Evolutionary conservation across 1,284 basidiomycete genomes (phyloP).

Genomic region (Phaffia rhodozyma): DNA sequence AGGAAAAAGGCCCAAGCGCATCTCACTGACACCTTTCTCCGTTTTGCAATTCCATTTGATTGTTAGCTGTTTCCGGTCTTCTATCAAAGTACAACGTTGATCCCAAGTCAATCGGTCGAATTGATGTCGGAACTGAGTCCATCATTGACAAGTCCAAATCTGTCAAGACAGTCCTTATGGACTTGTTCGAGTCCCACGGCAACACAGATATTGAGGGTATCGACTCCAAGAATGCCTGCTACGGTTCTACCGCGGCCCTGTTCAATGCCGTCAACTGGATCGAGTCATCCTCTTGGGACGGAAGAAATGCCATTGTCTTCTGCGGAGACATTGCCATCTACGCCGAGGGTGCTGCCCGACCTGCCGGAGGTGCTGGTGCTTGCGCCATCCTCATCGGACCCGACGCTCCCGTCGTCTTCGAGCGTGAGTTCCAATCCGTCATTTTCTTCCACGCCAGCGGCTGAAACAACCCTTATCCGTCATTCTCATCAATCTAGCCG

Average conservation of each 20-base stretch:
- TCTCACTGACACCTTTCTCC: not conserved
- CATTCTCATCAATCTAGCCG: conserved; percentile 44
- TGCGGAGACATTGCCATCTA: conserved; percentile 97
- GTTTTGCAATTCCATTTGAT: conserved; percentile 25
- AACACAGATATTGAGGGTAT: conserved; percentile 98
- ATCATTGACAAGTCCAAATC: conserved; percentile 99
- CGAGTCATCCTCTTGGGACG: conserved; percentile 95
- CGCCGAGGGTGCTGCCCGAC: conserved; percentile 87
- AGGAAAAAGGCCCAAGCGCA: not conserved
- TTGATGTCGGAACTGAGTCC: conserved; percentile 97
- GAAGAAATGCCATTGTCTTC: conserved; percentile 93
- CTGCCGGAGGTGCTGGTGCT: conserved; percentile 93
- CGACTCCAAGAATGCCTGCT: conserved; percentile 99
- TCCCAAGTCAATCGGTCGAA: conserved; percentile 87
- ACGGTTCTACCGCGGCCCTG: conserved; percentile 93
- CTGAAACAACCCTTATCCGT: not conserved
- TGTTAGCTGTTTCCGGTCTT: conserved; percentile 64
- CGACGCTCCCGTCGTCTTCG: conserved; percentile 84
- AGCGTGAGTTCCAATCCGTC: conserved; percentile 57
- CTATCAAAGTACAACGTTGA: conserved; percentile 93
- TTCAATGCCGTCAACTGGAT: conserved; percentile 98
- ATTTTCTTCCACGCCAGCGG: not conserved
- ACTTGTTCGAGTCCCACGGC: conserved; percentile 80
- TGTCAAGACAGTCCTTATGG: conserved; percentile 97
- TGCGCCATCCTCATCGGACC: conserved; percentile 92